phyloP scores from a whole-genome alignment of 139 green algal genomes.

The Picochlorum sp. region DNA sequence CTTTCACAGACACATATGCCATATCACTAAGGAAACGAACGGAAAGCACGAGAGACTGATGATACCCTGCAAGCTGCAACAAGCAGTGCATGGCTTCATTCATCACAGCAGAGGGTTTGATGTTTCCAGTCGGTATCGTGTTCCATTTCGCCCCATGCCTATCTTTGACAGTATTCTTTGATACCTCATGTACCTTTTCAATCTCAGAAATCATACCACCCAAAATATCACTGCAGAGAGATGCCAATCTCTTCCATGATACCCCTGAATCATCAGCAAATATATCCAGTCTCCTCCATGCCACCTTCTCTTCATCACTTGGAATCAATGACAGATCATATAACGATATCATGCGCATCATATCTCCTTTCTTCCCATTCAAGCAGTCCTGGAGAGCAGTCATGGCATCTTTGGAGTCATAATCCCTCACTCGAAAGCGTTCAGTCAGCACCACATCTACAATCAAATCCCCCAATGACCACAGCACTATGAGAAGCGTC shows the following conservation, averaged over 20 bases:
- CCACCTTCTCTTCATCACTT: constrained; percentile 3
- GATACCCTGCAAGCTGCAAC: not conserved
- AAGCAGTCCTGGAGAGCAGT: constrained; percentile 16
- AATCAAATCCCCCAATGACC: constrained; percentile 1
- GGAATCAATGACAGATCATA: constrained; percentile 27
- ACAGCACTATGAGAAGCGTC: constrained; percentile 12
- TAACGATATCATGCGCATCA: constrained; percentile 23
- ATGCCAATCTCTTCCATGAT: constrained; percentile 24
- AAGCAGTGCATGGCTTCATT: constrained; percentile 9
- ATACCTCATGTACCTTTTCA: not conserved
- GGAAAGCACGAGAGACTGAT: constrained; percentile 7
- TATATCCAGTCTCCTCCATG: constrained; percentile 19
- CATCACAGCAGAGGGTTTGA: constrained; percentile 3
- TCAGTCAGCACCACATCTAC: constrained; percentile 40
- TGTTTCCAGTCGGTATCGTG: constrained; percentile 3
- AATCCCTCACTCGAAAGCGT: constrained; percentile 22
- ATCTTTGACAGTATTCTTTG: not conserved
- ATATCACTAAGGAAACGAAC: constrained; percentile 12
- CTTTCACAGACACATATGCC: constrained; percentile 7
- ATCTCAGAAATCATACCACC: not conserved
- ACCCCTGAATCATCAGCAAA: constrained; percentile 39
- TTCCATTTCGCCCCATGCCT: not conserved
- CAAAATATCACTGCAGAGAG: constrained; percentile 19
- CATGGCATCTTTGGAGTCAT: constrained; percentile 18
- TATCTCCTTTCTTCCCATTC: not conserved